These are phyloP conservation scores for Nepenthes alata DNA, from an alignment of 179 eudicot genomes.

Conservation along the genomic window DNA sequence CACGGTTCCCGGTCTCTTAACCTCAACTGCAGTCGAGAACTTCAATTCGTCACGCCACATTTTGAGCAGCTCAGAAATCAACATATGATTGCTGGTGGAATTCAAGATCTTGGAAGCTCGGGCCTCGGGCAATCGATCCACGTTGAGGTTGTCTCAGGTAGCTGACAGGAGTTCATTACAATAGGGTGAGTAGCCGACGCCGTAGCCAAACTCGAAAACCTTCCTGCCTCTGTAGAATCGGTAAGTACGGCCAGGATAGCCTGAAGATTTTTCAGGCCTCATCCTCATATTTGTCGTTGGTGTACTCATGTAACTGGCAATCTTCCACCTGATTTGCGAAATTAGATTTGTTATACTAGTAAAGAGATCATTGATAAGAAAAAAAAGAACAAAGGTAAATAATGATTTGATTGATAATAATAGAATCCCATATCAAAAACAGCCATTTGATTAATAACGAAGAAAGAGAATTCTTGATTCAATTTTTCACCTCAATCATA, in stretches of 20 bases:
- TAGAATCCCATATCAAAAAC: too few relatives aligned
- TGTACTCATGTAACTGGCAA: conserved; percentile 51
- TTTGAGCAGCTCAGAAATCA: conserved; percentile 22
- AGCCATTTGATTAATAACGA: too few relatives aligned
- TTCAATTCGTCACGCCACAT: conserved; percentile 13
- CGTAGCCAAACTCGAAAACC: conserved; percentile 50
- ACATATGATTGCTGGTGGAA: conserved; percentile 9
- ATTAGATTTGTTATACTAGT: neutral
- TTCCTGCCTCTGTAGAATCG: conserved; percentile 47
- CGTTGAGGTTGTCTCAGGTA: conserved; percentile 14
- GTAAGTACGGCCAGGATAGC: conserved; percentile 62
- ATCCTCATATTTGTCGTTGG: conserved; percentile 68
- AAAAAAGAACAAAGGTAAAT: too few relatives aligned
- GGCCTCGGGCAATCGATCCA: conserved; percentile 5
- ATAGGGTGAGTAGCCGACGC: conserved; percentile 52
- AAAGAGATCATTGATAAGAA: too few relatives aligned
- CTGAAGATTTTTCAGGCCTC: conserved; percentile 34
- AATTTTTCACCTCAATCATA: too few relatives aligned
- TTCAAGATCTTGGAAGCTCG: conserved; percentile 12
- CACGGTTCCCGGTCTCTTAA: conserved; percentile 29
- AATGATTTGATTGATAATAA: too few relatives aligned
- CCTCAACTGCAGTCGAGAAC: conserved; percentile 25
- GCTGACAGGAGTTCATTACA: conserved; percentile 23
- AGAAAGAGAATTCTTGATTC: too few relatives aligned
- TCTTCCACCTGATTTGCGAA: conserved; percentile 42